Percentiles rank a stretch among this genome's conserved stretches.
These are phyloP conservation scores for Xanthoconium stramineum DNA, from an alignment of 768 basidiomycete species.

Conservation along the genomic window DNA sequence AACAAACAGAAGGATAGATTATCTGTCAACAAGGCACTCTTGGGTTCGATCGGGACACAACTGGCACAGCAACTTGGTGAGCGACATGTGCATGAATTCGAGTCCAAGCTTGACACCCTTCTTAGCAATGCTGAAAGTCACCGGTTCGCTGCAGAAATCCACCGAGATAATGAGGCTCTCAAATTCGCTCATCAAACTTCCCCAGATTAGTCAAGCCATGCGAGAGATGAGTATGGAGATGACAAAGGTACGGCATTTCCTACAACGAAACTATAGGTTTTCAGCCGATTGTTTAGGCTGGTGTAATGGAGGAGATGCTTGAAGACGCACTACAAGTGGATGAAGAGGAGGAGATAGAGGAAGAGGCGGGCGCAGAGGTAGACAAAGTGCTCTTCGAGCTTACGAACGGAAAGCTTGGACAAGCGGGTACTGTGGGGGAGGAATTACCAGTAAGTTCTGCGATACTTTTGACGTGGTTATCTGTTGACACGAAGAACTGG, in stretches of 20 bases:
- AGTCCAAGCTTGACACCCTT: background rate
- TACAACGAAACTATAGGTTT: background rate
- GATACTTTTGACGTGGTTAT: slow-evolving; percentile 1
- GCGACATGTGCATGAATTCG: slow-evolving; percentile 24
- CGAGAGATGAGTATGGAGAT: slow-evolving; percentile 99
- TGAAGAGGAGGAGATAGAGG: slow-evolving; percentile 91
- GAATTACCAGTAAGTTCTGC: slow-evolving; percentile 67
- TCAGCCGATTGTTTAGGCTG: slow-evolving; percentile 58
- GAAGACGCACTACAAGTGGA: slow-evolving; percentile 90
- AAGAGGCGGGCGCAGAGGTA: slow-evolving; percentile 96
- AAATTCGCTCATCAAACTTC: slow-evolving; percentile 87
- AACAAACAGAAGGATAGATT: slow-evolving; percentile 92
- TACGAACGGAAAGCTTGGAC: slow-evolving; percentile 93
- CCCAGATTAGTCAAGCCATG: slow-evolving; percentile 91
- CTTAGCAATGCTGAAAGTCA: slow-evolving; percentile 92
- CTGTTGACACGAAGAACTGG: slow-evolving; percentile 7
- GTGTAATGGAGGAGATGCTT: slow-evolving; percentile 97
- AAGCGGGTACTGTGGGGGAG: slow-evolving; percentile 67
- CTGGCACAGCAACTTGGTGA: slow-evolving; percentile 88
- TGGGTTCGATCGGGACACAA: slow-evolving; percentile 89
- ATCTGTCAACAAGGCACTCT: slow-evolving; percentile 86
- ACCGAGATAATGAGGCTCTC: slow-evolving; percentile 99
- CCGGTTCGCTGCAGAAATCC: slow-evolving; percentile 95
- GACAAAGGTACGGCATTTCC: slow-evolving; percentile 74
- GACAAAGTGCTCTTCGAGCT: slow-evolving; percentile 95